Evolutionary conservation across 148 eudicot genomes (phyloP).

Genomic region (Camellia japonica): DNA sequence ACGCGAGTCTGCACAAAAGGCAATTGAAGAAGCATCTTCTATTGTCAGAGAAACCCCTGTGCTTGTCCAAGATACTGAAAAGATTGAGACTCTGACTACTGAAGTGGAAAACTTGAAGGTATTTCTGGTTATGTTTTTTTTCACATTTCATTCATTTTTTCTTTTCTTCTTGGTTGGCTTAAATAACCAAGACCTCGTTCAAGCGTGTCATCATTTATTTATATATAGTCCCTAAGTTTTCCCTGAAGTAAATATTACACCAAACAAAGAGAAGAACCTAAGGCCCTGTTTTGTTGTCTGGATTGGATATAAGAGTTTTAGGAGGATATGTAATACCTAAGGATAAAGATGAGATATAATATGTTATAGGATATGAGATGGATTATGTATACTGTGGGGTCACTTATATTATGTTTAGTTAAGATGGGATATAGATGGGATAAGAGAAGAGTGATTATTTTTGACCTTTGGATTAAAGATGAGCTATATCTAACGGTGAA

Average conservation of each 20-base stretch:
- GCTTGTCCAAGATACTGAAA: constrained; percentile 65
- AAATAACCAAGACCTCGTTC: not conserved
- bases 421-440: too few species aligned
- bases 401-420: too few species aligned
- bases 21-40: constrained; percentile 56
- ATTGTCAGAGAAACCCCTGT: constrained; percentile 67
- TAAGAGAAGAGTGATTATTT: too few species aligned
- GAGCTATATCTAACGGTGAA: too few species aligned
- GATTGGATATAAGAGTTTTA: too few species aligned
- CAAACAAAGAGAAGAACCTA: not conserved
- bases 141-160: not conserved
- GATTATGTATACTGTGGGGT: too few species aligned
- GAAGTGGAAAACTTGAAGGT: constrained; percentile 86
- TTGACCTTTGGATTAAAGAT: too few species aligned
- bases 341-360: too few species aligned
- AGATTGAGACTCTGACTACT: constrained; percentile 52
- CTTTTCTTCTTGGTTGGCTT: not conserved
- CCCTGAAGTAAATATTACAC: too few species aligned
- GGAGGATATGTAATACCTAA: too few species aligned
- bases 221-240: not conserved
- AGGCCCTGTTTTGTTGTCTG: too few species aligned
- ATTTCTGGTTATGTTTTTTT: constrained; percentile 6
- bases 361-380: too few species aligned
- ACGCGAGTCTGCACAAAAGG: constrained; percentile 61
- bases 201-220: not conserved